These are phyloP conservation scores for Penicillium soppii DNA, from an alignment of 495 filamentous ascomycete genomes.

Conservation along the genomic window DNA sequence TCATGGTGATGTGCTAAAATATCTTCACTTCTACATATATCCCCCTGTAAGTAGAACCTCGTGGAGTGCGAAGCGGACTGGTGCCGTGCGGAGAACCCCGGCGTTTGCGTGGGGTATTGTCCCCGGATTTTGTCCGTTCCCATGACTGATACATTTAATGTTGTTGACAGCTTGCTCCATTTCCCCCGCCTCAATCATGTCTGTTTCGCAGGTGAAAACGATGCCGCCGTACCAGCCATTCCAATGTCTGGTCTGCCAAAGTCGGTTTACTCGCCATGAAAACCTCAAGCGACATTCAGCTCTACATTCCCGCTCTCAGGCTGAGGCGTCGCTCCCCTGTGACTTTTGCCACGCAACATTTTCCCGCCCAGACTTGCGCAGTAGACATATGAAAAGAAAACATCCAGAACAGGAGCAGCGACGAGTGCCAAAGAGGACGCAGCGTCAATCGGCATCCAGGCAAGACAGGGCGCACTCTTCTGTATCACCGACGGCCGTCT, in stretches of 20 bases:
- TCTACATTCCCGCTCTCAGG: conserved; percentile 28
- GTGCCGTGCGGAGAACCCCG: conserved; percentile 8
- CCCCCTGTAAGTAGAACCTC: neutral
- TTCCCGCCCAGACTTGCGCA: conserved; percentile 30
- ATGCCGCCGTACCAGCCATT: conserved; percentile 28
- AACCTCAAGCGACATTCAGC: conserved; percentile 40
- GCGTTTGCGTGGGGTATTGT: conserved; percentile 3
- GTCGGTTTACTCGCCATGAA: conserved; percentile 38
- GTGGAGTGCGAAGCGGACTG: too few species aligned
- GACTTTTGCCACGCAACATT: conserved; percentile 31
- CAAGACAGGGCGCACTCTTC: neutral
- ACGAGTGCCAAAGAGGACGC: conserved; percentile 11
- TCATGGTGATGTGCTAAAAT: neutral
- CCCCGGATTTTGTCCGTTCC: conserved; percentile 9
- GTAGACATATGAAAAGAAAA: conserved; percentile 38
- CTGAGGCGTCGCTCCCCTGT: conserved; percentile 24
- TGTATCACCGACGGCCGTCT: conserved; percentile 2
- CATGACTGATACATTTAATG: neutral
- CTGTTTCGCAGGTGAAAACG: conserved; percentile 8
- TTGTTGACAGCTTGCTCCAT: neutral
- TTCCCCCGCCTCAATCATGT: conserved; percentile 10
- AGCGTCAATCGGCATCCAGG: conserved; percentile 9
- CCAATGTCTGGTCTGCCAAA: conserved; percentile 32
- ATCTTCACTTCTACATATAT: neutral
- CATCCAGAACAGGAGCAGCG: conserved; percentile 27